Base-by-base conservation (phyloP, 2,329 filamentous ascomycete species). In the Dactylella cylindrospora region DNA sequence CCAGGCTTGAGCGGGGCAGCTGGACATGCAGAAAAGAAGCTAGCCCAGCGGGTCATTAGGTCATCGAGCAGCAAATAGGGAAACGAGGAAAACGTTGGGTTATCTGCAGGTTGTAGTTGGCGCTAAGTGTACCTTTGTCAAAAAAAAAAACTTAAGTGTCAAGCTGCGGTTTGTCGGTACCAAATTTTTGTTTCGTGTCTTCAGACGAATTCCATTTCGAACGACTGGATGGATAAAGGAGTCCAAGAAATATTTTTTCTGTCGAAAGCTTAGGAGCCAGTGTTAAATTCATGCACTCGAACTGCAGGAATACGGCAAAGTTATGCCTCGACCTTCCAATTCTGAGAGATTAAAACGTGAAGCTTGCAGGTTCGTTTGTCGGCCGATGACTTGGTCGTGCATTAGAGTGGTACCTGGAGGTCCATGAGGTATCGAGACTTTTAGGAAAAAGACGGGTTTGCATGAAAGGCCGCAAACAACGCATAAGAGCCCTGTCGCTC, bases 401-500 rank as follows among this genome's bases (percentile, higher is more conserved):
- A 41, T 43, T 15, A 31, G 17, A 57, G 22, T 15, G 51, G 36
- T 17, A 38, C 10, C 22, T 4, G n/a, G n/a, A n/a, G n/a, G n/a
- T n/a, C n/a, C n/a, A n/a, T n/a, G n/a, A n/a, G n/a, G n/a, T n/a
- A n/a, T n/a, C n/a, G n/a, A n/a, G n/a, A n/a, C n/a, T n/a, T n/a
- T 10, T 9, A 4, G 10, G 5, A 9, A 38, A 38, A 9, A 9
- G 20, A 31, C 19, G 25, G 33, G 26, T 33, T 41, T 43, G 47
- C 41, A 43, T 40, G 28, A 35, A 39, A 53, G 25, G 7, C 33
- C 26, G 57, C 57, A 54, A 62, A 62, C 57, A 62, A 62, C 57
- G 57, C 57, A 62, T 53, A 44, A 44, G 22, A 50, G 45, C 38
- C 49, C 55, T n/a, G n/a, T n/a, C n/a, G n/a, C n/a, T 53, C 55